Conservation (phyloP, 2,329 filamentous ascomycete genomes). For the Venturia asperata region DNA sequence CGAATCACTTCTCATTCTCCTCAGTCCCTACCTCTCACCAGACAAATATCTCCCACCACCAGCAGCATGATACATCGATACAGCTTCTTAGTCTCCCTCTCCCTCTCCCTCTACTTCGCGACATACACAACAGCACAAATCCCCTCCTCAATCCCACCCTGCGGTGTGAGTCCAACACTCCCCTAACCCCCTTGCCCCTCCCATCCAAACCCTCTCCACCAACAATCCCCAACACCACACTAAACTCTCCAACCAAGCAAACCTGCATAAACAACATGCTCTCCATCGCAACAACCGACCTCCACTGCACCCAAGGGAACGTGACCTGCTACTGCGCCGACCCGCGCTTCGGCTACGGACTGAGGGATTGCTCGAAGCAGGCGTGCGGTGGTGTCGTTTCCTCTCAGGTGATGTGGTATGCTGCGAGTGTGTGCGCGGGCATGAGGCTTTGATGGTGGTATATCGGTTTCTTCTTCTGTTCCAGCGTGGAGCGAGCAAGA, state of each 20-base stretch:
- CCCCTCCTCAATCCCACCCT: constrained; percentile 24
- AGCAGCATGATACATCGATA: too few species aligned
- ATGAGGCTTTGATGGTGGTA: constrained; percentile 19
- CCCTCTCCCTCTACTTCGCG: neutral
- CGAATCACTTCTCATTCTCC: too few species aligned
- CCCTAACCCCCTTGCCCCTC: too few species aligned
- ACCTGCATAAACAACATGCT: constrained; percentile 43
- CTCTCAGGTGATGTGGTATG: constrained; percentile 23
- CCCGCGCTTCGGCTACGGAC: constrained; percentile 33
- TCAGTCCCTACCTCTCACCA: too few species aligned
- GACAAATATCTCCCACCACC: too few species aligned
- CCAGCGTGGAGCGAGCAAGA: too few species aligned
- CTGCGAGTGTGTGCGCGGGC: constrained; percentile 30
- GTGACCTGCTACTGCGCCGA: constrained; percentile 32
- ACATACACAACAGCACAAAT: neutral
- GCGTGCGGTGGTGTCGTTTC: constrained; percentile 25
- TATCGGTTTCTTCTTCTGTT: too few species aligned
- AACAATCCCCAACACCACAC: neutral
- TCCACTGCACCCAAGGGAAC: constrained; percentile 31
- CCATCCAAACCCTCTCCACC: neutral
- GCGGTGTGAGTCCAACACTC: constrained; percentile 32
- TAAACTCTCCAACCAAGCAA: constrained; percentile 25
- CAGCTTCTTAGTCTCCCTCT: neutral
- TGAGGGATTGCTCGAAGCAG: constrained; percentile 34
- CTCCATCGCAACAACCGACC: constrained; percentile 30